phyloP scores from a whole-genome alignment of 352 stramenopile species.

The Phytophthora litchii region DNA sequence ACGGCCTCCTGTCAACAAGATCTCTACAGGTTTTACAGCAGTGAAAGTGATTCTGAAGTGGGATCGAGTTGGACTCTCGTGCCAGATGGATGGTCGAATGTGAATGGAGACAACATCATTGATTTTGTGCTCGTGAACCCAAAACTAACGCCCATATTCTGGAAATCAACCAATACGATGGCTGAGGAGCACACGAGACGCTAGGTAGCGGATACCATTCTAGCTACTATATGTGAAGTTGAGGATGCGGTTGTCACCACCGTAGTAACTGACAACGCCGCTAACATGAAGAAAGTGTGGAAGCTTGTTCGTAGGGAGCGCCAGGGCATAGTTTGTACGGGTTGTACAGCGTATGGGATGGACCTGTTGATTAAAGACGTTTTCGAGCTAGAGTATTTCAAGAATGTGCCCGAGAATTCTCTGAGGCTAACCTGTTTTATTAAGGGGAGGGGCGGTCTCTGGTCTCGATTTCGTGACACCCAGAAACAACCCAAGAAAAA shows the following conservation, averaged over 20 bases:
- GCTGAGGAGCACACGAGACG: background rate
- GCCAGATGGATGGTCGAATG: slow-evolving; percentile 18
- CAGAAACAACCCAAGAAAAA: too few relatives aligned
- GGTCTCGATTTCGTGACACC: too few relatives aligned
- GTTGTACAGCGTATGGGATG: slow-evolving; percentile 13
- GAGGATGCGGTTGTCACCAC: background rate
- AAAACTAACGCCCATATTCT: slow-evolving; percentile 3
- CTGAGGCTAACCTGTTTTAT: too few relatives aligned
- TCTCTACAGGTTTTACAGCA: slow-evolving; percentile 28
- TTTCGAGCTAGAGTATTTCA: slow-evolving; percentile 13
- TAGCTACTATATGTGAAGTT: slow-evolving; percentile 7
- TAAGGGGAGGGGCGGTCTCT: too few relatives aligned
- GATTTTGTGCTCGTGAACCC: slow-evolving; percentile 17
- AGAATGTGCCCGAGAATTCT: background rate
- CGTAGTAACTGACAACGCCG: slow-evolving; percentile 15
- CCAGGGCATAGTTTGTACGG: slow-evolving; percentile 10
- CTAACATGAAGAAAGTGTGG: slow-evolving; percentile 18
- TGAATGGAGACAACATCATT: slow-evolving; percentile 14
- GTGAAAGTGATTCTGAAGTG: slow-evolving; percentile 1
- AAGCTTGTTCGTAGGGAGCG: background rate
- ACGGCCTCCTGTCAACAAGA: slow-evolving; percentile 17
- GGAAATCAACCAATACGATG: slow-evolving; percentile 5
- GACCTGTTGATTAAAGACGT: slow-evolving; percentile 29
- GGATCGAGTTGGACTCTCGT: slow-evolving; percentile 6
- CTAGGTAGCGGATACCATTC: slow-evolving; percentile 8